Conservation (phyloP, 176 grass and related monocot genomes). For the bread wheat (Triticum aestivum) region IWGSC_CS_RefSeq_v2.1 NC_057808.1:415117505-415118004, state of each 20-base stretch:
- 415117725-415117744: neutral
- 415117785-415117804: neutral
- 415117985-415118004: slow-evolving; percentile 93
- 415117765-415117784: slow-evolving; percentile 21
- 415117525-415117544: neutral
- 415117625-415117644: neutral
- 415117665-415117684: neutral
- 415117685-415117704: slow-evolving; percentile 15
- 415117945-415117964: slow-evolving; percentile 39
- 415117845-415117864: neutral
- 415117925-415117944: slow-evolving; percentile 49
- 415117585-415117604: neutral
- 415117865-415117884: slow-evolving; percentile 1
- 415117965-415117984: slow-evolving; percentile 57
- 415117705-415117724: slow-evolving; percentile 5
- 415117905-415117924: slow-evolving; percentile 19
- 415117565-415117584: neutral
- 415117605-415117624: neutral
- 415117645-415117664: neutral
- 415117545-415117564: neutral
- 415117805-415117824: slow-evolving; percentile 8
- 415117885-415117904: slow-evolving; percentile 25
- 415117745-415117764: neutral
- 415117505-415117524: slow-evolving; percentile 13
- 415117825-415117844: neutral